Conservation (phyloP, 306 rosid genomes). For the Myrica gale region DNA sequence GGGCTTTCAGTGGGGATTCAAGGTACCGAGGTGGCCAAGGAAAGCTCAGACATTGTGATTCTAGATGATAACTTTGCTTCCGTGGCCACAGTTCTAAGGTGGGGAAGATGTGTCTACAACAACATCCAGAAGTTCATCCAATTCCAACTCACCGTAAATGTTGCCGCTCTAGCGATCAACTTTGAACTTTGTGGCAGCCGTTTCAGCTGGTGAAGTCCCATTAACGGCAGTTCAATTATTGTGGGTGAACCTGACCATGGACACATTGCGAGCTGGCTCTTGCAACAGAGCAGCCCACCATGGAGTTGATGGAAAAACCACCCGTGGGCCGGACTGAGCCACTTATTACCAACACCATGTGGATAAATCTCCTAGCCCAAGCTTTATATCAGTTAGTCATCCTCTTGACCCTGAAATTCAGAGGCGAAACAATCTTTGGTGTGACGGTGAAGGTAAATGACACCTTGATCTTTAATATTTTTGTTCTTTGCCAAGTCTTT, state of each 20-base stretch:
- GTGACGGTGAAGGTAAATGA: constrained; percentile 25
- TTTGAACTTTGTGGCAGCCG: constrained; percentile 15
- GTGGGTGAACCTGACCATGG: constrained; percentile 31
- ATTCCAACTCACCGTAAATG: constrained; percentile 24
- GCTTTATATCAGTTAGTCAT: constrained; percentile 21
- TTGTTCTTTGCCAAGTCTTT: constrained; percentile 30
- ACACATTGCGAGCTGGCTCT: constrained; percentile 33
- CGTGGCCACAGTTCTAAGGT: constrained; percentile 14
- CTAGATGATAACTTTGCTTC: constrained; percentile 35
- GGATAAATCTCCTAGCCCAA: constrained; percentile 28
- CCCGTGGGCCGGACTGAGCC: constrained; percentile 18
- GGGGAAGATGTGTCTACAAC: constrained; percentile 31
- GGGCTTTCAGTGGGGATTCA: constrained; percentile 38
- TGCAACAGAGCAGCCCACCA: constrained; percentile 26
- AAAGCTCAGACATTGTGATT: constrained; percentile 35
- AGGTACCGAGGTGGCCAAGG: constrained; percentile 31
- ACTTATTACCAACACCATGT: constrained; percentile 30
- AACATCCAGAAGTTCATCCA: constrained; percentile 33
- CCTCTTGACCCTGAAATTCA: constrained; percentile 18
- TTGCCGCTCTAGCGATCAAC: constrained; percentile 25
- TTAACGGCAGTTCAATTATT: constrained; percentile 23
- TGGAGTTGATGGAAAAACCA: constrained; percentile 9
- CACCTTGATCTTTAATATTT: constrained; percentile 24
- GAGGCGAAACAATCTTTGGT: constrained; percentile 19
- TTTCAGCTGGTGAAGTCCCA: constrained; percentile 23